phyloP scores from a whole-genome alignment of 129 eudicot genomes.

The Chrysanthemum seticuspe region DNA sequence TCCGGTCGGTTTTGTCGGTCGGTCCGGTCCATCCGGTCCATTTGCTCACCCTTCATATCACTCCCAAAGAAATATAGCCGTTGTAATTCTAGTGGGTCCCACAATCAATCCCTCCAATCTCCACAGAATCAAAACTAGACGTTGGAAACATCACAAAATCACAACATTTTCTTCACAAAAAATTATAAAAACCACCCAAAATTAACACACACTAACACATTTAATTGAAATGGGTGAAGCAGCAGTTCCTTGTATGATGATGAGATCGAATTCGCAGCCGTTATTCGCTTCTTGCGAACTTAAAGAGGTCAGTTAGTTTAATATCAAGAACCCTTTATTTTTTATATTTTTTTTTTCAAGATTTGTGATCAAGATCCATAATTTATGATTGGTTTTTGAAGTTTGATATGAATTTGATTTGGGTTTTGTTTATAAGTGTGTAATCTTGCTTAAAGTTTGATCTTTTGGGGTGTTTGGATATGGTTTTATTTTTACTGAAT shows the following conservation, averaged over 20 bases:
- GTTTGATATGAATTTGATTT: slow-evolving; percentile 20
- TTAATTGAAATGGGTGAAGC: slow-evolving; percentile 56
- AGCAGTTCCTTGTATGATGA: slow-evolving; percentile 42
- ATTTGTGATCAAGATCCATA: neutral
- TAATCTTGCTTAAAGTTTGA: too few relatives aligned
- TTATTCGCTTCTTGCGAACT: slow-evolving; percentile 47
- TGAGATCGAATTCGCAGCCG: slow-evolving; percentile 73
- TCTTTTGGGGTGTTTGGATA: neutral
- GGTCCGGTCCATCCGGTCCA: too few relatives aligned
- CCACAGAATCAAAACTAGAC: too few relatives aligned
- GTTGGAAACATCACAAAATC: too few relatives aligned
- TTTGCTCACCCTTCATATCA: too few relatives aligned
- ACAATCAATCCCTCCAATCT: too few relatives aligned
- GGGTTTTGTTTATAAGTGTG: neutral
- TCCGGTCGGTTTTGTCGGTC: too few relatives aligned
- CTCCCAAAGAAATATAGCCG: too few relatives aligned
- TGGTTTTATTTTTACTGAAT: too few relatives aligned
- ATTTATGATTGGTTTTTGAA: neutral
- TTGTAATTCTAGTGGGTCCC: too few relatives aligned
- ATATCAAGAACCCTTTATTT: neutral
- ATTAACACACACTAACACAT: neutral
- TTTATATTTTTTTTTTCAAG: neutral
- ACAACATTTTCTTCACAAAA: neutral
- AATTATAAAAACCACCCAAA: slow-evolving; percentile 1
- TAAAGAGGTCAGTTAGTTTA: slow-evolving; percentile 47